Percentiles rank a stretch among this genome's conserved stretches.
These are phyloP conservation scores for Epichloe hybrida DNA, from an alignment of 2,329 filamentous ascomycete species.

Conservation along the genomic window DNA sequence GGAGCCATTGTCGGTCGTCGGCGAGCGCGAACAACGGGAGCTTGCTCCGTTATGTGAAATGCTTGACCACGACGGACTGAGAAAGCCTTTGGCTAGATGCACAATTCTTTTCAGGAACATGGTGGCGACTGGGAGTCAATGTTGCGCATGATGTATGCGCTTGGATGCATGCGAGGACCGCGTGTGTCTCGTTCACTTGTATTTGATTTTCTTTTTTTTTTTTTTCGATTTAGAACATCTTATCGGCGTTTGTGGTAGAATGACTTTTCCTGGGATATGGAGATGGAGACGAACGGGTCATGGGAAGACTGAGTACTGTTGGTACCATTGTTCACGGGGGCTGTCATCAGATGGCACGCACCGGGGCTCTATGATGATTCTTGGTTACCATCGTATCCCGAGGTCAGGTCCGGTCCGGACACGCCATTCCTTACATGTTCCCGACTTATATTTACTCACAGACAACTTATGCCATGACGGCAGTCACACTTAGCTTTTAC, in stretches of 20 bases:
- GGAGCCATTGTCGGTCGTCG: constrained; percentile 43
- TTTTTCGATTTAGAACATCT: background rate
- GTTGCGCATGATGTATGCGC: no score
- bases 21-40: constrained; percentile 49
- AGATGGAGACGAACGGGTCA: background rate
- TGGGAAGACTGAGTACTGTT: background rate
- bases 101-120: background rate
- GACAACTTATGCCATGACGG: background rate
- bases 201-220: background rate
- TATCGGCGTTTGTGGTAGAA: background rate
- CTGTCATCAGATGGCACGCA: no score
- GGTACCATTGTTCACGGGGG: no score
- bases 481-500: background rate
- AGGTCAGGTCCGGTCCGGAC: no score
- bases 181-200: background rate
- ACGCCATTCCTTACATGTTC: no score
- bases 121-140: background rate
- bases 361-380: no score
- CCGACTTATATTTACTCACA: background rate
- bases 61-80: background rate
- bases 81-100: background rate
- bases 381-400: no score
- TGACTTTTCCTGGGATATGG: background rate
- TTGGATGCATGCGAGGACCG: background rate
- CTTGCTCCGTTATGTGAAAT: constrained; percentile 50